phyloP scores from a whole-genome alignment of 495 filamentous ascomycete species.

The Cairneyella variabilis region DNA sequence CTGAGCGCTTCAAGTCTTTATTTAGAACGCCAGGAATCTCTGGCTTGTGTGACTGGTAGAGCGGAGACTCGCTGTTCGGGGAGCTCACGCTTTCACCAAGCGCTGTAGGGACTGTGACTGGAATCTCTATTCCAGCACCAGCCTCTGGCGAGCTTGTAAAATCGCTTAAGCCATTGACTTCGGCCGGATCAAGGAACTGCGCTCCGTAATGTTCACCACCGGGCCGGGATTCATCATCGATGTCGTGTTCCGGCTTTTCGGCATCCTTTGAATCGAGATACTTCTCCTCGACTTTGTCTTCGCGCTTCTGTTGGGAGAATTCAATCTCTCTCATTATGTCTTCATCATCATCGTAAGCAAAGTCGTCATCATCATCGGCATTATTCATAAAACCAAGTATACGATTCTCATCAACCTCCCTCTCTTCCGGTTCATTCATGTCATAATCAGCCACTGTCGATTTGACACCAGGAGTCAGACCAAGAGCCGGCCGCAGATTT shows the following conservation, averaged over 20 bases:
- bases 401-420: slow-evolving; percentile 42
- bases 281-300: slow-evolving; percentile 20
- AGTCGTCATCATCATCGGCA: slow-evolving; percentile 40
- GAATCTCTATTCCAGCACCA: too few species aligned
- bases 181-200: slow-evolving; percentile 5
- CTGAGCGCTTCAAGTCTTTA: neutral
- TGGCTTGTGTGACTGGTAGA: too few species aligned
- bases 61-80: too few species aligned
- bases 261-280: slow-evolving; percentile 4
- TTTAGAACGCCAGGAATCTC: too few species aligned
- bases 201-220: slow-evolving; percentile 2
- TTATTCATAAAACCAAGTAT: slow-evolving; percentile 34
- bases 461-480: slow-evolving; percentile 3
- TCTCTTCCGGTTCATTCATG: slow-evolving; percentile 39
- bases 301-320: slow-evolving; percentile 24
- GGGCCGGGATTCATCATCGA: slow-evolving; percentile 10
- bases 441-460: slow-evolving; percentile 27
- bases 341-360: slow-evolving; percentile 53
- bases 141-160: too few species aligned
- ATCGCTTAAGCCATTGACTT: too few species aligned
- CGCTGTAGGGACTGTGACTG: too few species aligned
- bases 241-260: slow-evolving; percentile 5
- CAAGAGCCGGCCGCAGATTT: slow-evolving; percentile 42
- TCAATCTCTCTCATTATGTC: slow-evolving; percentile 33
- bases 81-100: too few species aligned